These are phyloP conservation scores for Macaranga tanarius DNA, from an alignment of 441 rosid species.

Conservation along the genomic window DNA sequence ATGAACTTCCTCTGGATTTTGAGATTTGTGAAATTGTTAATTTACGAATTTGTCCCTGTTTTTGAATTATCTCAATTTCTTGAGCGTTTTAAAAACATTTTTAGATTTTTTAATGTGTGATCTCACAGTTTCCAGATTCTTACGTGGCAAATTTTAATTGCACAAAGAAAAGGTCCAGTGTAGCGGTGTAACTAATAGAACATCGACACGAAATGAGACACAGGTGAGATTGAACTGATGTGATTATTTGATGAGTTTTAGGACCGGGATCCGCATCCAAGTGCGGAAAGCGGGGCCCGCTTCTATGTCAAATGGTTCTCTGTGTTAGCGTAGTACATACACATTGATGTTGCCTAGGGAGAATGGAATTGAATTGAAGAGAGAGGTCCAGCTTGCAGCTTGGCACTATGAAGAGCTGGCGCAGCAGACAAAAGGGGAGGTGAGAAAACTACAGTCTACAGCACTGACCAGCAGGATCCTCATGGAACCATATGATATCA, in stretches of 20 bases:
- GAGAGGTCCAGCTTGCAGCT: too few species aligned
- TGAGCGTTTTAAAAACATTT: slow-evolving; percentile 10
- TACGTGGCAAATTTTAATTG: background rate
- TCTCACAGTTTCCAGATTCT: background rate
- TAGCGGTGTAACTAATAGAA: background rate
- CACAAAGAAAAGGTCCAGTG: background rate
- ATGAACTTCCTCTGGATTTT: background rate
- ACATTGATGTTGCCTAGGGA: background rate
- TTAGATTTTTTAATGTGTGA: background rate
- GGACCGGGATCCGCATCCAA: slow-evolving; percentile 30
- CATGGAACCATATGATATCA: background rate
- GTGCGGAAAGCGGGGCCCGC: slow-evolving; percentile 13
- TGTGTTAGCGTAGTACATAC: background rate
- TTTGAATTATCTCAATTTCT: background rate
- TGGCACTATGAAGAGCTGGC: background rate
- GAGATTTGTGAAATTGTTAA: background rate
- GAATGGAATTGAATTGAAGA: too few species aligned
- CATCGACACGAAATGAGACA: background rate
- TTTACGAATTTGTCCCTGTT: slow-evolving; percentile 25
- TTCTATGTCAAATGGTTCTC: background rate
- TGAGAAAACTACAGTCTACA: background rate
- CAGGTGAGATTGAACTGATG: slow-evolving; percentile 16
- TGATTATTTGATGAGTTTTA: slow-evolving; percentile 7
- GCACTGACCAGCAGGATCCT: background rate
- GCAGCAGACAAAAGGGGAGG: background rate